These are phyloP conservation scores for Eudorina sp. DNA, from an alignment of 139 green algal species.

Conservation along the genomic window DNA sequence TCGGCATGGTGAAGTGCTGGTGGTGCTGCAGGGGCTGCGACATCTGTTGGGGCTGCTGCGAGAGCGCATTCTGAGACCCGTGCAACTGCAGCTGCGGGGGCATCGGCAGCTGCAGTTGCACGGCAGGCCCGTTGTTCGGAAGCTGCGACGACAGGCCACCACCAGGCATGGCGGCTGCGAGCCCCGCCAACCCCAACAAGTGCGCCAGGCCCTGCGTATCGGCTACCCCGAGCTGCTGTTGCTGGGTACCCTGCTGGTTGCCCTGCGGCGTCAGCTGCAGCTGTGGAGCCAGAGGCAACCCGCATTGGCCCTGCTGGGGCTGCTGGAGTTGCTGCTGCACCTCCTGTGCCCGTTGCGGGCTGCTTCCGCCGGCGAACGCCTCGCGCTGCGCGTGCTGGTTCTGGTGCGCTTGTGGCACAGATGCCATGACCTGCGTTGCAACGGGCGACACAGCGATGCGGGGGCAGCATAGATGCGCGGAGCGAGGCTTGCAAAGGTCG, in stretches of 20 bases:
- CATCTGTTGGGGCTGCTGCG: neutral
- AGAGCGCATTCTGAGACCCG: neutral
- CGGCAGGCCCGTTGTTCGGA: neutral
- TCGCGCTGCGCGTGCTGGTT: neutral
- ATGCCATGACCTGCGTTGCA: too few species aligned
- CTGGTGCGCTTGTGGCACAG: neutral
- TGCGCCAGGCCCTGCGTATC: neutral
- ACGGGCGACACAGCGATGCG: too few species aligned
- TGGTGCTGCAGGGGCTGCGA: neutral
- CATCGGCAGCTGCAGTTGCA: slow-evolving; percentile 6
- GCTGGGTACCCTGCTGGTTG: too few species aligned
- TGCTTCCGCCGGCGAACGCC: neutral
- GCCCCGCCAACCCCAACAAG: neutral
- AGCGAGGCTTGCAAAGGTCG: too few species aligned
- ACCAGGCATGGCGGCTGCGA: neutral
- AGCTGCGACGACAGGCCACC: neutral
- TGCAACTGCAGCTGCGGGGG: slow-evolving; percentile 2
- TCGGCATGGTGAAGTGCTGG: neutral
- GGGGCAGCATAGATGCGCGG: too few species aligned
- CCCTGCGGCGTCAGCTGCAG: too few species aligned
- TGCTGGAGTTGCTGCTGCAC: slow-evolving; percentile 6
- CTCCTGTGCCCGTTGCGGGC: slow-evolving; percentile 3
- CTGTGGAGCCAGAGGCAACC: neutral
- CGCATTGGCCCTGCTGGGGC: neutral
- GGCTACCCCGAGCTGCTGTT: too few species aligned